These are phyloP conservation scores for Alternaria sp. DNA, from an alignment of 2,329 filamentous ascomycete species.

Conservation along the genomic window DNA sequence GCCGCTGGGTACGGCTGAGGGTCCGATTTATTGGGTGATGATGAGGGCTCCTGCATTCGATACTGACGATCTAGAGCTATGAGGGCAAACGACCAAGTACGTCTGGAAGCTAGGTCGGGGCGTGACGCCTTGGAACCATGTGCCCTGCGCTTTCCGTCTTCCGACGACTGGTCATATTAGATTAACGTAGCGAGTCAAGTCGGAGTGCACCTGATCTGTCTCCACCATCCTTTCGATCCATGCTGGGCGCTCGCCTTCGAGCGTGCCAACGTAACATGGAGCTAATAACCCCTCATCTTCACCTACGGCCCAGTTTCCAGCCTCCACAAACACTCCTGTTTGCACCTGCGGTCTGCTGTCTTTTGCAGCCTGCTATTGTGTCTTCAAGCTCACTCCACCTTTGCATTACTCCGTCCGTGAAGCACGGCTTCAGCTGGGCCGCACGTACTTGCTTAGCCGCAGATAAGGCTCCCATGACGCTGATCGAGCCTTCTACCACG, in stretches of 20 bases:
- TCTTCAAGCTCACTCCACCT: not conserved
- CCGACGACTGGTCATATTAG: constrained; percentile 21
- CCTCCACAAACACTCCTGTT: constrained; percentile 15
- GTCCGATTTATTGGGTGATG: constrained; percentile 7
- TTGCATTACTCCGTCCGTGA: constrained; percentile 22
- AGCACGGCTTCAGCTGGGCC: constrained; percentile 21
- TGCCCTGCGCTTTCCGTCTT: constrained; percentile 13
- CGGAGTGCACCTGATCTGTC: constrained; percentile 25
- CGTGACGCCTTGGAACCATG: constrained; percentile 13
- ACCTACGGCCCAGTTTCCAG: constrained; percentile 12
- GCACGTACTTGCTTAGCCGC: constrained; percentile 18
- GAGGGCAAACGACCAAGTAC: constrained; percentile 11
- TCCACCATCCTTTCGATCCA: constrained; percentile 22
- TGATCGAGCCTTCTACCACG: constrained; percentile 12
- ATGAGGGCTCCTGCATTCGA: not conserved
- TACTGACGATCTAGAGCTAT: constrained; percentile 1
- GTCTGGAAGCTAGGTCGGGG: constrained; percentile 8
- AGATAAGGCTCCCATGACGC: constrained; percentile 26
- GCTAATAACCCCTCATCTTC: constrained; percentile 21
- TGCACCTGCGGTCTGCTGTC: constrained; percentile 10
- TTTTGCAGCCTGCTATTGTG: constrained; percentile 6
- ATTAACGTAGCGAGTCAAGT: constrained; percentile 25
- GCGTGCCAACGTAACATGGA: constrained; percentile 27
- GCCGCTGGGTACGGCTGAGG: constrained; percentile 6
- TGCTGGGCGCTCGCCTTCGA: constrained; percentile 17